Conservation (phyloP, 257 asterid genomes). For the Ehretia macrophylla region DNA sequence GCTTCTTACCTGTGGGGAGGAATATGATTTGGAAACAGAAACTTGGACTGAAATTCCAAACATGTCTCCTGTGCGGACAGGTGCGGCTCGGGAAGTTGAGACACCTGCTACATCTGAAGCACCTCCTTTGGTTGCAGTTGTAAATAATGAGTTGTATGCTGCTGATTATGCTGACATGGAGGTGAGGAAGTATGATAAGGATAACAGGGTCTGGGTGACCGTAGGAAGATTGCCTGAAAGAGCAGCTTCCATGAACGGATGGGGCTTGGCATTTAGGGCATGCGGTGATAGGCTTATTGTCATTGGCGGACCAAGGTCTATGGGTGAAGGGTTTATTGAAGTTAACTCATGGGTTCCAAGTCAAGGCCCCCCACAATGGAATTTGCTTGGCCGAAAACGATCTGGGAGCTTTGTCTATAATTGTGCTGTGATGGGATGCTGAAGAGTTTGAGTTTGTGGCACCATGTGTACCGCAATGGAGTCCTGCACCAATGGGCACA, state of each 20-base stretch:
- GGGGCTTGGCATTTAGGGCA: constrained; percentile 56
- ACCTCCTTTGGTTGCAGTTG: constrained; percentile 87
- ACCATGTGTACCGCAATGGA: constrained; percentile 18
- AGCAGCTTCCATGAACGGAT: constrained; percentile 68
- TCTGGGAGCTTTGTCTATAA: constrained; percentile 89
- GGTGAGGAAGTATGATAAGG: constrained; percentile 60
- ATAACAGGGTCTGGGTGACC: constrained; percentile 38
- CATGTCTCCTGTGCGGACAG: constrained; percentile 69
- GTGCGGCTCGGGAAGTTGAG: constrained; percentile 45
- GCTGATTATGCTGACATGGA: constrained; percentile 84
- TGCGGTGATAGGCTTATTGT: constrained; percentile 55
- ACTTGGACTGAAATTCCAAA: constrained; percentile 84
- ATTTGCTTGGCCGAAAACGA: constrained; percentile 70
- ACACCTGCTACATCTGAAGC: constrained; percentile 70
- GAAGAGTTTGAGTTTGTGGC: constrained; percentile 30
- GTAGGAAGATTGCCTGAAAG: constrained; percentile 75
- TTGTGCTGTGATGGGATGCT: constrained; percentile 99
- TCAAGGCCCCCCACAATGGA: constrained; percentile 50
- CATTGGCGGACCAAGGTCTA: constrained; percentile 68
- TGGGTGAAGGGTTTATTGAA: constrained; percentile 48
- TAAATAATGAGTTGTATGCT: constrained; percentile 68
- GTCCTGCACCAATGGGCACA: constrained; percentile 25
- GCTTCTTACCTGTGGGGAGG: constrained; percentile 50
- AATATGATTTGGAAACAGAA: constrained; percentile 36
- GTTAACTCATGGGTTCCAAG: constrained; percentile 50